phyloP scores from a whole-genome alignment of 2,329 filamentous ascomycete genomes.

The Tolypocladium ovalisporum region DNA sequence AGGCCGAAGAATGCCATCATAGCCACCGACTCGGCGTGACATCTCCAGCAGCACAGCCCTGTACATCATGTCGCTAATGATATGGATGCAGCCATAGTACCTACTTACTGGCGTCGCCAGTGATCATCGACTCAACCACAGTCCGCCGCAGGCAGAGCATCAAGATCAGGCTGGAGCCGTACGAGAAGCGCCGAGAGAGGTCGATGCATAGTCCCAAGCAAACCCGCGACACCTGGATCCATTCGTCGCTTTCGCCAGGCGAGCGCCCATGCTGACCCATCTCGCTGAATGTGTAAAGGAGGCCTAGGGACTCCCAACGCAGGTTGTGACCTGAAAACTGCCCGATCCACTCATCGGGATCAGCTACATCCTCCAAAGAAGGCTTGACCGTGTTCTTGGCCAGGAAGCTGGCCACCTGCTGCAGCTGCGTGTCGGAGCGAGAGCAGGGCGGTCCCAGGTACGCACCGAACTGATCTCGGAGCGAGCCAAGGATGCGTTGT shows the following conservation, averaged over 20 bases:
- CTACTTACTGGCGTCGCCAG: constrained; percentile 20
- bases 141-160: constrained; percentile 15
- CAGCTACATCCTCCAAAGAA: constrained; percentile 21
- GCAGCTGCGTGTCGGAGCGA: constrained; percentile 17
- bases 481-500: constrained; percentile 15
- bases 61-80: neutral
- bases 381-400: constrained; percentile 25
- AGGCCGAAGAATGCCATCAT: constrained; percentile 14
- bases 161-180: constrained; percentile 18
- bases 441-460: constrained; percentile 9
- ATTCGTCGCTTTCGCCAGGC: neutral
- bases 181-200: constrained; percentile 14
- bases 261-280: neutral
- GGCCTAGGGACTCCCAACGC: constrained; percentile 32
- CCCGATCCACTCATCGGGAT: constrained; percentile 24
- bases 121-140: constrained; percentile 19
- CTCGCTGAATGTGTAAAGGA: constrained; percentile 16
- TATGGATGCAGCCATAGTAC: constrained; percentile 14
- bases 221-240: neutral
- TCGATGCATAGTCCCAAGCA: constrained; percentile 12
- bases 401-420: constrained; percentile 23
- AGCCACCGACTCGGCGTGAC: constrained; percentile 19
- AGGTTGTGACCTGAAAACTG: constrained; percentile 26
- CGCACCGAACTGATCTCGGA: constrained; percentile 20
- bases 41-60: constrained; percentile 8